Percentiles rank a stretch among this genome's conserved stretches.
Conservation (phyloP, 192 early-diverging fungal genomes). For the Linnemannia schmuckeri region DNA sequence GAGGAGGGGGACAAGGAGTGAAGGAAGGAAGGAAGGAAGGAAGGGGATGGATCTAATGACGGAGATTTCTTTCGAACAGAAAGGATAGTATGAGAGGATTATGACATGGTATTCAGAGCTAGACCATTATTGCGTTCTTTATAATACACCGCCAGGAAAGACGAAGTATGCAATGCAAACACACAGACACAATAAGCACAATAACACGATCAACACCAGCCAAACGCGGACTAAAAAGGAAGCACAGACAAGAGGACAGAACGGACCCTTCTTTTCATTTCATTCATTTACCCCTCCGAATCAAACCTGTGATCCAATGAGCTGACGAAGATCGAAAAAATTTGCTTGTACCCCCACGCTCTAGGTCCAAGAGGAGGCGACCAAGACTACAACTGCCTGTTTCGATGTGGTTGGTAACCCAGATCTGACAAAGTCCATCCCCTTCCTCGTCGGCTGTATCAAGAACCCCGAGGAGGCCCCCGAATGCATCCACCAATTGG, state of each 20-base stretch:
- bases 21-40: not conserved
- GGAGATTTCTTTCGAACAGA: not conserved
- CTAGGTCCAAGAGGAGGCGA: slow-evolving; percentile 61
- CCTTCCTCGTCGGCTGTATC: slow-evolving; percentile 76
- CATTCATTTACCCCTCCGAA: not conserved
- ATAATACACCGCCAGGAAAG: not conserved
- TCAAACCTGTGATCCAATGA: slow-evolving; percentile 63
- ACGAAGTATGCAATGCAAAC: not conserved
- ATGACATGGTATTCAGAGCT: not conserved
- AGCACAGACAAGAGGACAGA: not conserved
- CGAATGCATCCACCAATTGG: slow-evolving; percentile 79
- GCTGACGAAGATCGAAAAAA: slow-evolving; percentile 56
- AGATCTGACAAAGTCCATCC: slow-evolving; percentile 79
- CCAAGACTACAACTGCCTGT: slow-evolving; percentile 70
- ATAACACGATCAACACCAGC: not conserved
- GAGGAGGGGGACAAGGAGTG: not conserved
- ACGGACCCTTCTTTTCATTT: too few species aligned
- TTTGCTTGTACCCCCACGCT: not conserved
- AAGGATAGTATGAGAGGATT: not conserved
- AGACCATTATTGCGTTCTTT: not conserved
- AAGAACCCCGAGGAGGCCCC: slow-evolving; percentile 81
- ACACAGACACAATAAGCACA: not conserved
- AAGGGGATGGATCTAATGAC: not conserved
- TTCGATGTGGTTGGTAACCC: slow-evolving; percentile 79
- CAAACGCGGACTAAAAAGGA: too few species aligned